Conservation (phyloP, 805 yeast species). For the Candida chauliodis region DNA sequence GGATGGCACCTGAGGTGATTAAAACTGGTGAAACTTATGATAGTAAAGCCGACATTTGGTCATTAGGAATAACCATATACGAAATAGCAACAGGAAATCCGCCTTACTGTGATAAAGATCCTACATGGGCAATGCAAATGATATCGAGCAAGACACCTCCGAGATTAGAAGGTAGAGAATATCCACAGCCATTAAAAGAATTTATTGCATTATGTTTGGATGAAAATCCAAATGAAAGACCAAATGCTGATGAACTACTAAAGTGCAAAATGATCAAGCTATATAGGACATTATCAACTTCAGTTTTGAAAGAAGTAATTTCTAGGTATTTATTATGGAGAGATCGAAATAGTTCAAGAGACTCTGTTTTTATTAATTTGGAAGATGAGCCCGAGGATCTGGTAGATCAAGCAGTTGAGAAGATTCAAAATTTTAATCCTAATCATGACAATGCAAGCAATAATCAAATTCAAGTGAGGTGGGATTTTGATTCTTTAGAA, state of each 20-base stretch:
- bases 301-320: conserved; percentile 67
- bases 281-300: conserved; percentile 58
- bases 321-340: conserved; percentile 73
- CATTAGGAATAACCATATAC: conserved; percentile 88
- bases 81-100: conserved; percentile 98
- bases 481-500: conserved; percentile 88
- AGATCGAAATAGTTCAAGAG: conserved; percentile 53
- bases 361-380: conserved; percentile 37
- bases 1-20: conserved; percentile 99
- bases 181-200: conserved; percentile 74
- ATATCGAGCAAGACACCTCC: conserved; percentile 94
- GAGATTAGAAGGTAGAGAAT: conserved; percentile 84
- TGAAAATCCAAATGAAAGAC: conserved; percentile 87
- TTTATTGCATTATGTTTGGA: conserved; percentile 88
- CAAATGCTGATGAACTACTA: conserved; percentile 78
- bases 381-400: conserved; percentile 20
- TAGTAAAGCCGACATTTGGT: conserved; percentile 95
- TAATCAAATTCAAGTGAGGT: conserved; percentile 49
- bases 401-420: conserved; percentile 8
- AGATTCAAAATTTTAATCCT: neutral
- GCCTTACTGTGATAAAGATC: conserved; percentile 94
- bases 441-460: conserved; percentile 11
- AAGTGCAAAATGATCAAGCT: conserved; percentile 69
- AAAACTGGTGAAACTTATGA: conserved; percentile 87
- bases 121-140: conserved; percentile 89